Conservation (phyloP, 495 filamentous ascomycete genomes). For the Aspergillus diversus region DNA sequence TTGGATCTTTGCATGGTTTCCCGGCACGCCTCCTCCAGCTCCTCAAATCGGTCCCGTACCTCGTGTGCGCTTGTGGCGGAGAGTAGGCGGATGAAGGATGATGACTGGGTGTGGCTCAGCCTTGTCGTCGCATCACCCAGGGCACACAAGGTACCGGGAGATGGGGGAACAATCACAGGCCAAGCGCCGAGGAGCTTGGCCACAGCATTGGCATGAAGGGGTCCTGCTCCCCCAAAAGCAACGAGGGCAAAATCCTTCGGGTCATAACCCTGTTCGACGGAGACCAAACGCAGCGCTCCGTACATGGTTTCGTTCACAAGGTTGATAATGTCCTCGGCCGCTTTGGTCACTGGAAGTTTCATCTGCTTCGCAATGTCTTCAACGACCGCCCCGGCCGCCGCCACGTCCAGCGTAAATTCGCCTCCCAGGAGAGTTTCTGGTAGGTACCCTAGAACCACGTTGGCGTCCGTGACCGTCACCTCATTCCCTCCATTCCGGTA, state of each 20-base stretch:
- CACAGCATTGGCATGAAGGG: slow-evolving; percentile 51
- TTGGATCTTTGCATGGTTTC: slow-evolving; percentile 22
- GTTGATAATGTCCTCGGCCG: slow-evolving; percentile 52
- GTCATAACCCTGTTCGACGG: slow-evolving; percentile 56
- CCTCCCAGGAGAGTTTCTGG: slow-evolving; percentile 50
- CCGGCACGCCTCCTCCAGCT: slow-evolving; percentile 26
- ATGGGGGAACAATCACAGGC: slow-evolving; percentile 55
- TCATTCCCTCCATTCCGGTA: slow-evolving; percentile 85
- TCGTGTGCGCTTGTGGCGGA: slow-evolving; percentile 33
- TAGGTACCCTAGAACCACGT: slow-evolving; percentile 74
- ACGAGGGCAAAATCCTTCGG: slow-evolving; percentile 56
- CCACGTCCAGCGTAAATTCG: slow-evolving; percentile 44
- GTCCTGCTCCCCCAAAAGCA: slow-evolving; percentile 55
- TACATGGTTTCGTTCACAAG: slow-evolving; percentile 57
- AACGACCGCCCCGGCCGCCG: slow-evolving; percentile 40
- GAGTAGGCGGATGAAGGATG: slow-evolving; percentile 44
- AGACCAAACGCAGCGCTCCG: slow-evolving; percentile 53
- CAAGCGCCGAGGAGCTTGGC: slow-evolving; percentile 53
- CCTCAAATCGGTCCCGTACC: slow-evolving; percentile 29
- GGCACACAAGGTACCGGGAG: slow-evolving; percentile 54
- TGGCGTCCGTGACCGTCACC: slow-evolving; percentile 89
- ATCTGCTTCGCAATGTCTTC: slow-evolving; percentile 47
- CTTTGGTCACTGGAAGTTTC: slow-evolving; percentile 43
- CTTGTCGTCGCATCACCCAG: slow-evolving; percentile 54
- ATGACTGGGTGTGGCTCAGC: slow-evolving; percentile 48